Evolutionary conservation across 2,329 filamentous ascomycete genomes (phyloP), one percentile per base, ranked within the genome.

Genomic region (Plectosphaerella cucumerina): DNA sequence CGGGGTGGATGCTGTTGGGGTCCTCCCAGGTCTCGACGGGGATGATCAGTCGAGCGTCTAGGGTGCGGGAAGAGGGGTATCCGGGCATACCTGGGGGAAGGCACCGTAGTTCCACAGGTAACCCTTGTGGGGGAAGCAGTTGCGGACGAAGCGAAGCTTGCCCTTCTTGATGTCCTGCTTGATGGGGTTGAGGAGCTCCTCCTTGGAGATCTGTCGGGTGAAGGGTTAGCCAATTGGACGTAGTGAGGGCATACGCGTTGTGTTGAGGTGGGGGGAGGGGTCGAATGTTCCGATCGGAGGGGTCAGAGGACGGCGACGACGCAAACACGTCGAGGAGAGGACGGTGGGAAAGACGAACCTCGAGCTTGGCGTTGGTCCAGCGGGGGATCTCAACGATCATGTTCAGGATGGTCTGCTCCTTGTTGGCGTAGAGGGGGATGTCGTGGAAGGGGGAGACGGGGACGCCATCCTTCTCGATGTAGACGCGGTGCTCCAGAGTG

Each of bases 71-170:
- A 9, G 26, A 8, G 26, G 26, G 26, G 26, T 9, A 50, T 31
- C 12, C 26, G 26, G 26, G 51, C 81, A 69, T 81, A 94, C 90
- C 81, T 94, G 90, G 65, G 94, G 94, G 86, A 99, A 97, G 74
- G 92, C 92, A 78, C 94, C 94, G 78, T 99, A 99, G 85, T 99
- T 99, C 94, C 94, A 99, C 65, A 99, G 90, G 77, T 99, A 99
- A 62, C 94, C 94, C 85, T 99, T 97, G 88, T 99, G 94, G 65
- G 94, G 94, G 85, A 99, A 99, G 87, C 94, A 99, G 87, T 99
- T 99, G 78, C 94, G 91, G 71, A 99, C 94, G 72, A 87, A 99
- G 69, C 94, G 90, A 66, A 97, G 91, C 85, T 97, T 97, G 84
- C 93, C 94, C 84, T 99, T 97, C 89, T 99, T 97, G 74, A 85